Conservation (phyloP, 2,329 filamentous ascomycete species). For the Fonsecaea multimorphosa region DNA sequence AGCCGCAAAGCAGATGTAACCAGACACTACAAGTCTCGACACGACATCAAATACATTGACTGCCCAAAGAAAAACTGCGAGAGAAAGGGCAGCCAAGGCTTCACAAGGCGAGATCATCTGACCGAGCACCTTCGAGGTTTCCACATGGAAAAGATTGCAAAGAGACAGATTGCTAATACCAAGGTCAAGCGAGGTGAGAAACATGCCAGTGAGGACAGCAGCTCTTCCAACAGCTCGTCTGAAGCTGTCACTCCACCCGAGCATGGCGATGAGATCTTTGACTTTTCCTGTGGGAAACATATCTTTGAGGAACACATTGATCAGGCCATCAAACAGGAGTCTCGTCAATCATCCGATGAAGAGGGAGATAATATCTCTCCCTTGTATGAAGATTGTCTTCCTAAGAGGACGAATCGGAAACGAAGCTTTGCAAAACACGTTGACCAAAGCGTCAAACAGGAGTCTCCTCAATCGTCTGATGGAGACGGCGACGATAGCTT, state of each 20-base stretch:
- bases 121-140: conserved; percentile 63
- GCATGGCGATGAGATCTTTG: background rate
- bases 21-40: conserved; percentile 56
- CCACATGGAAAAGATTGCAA: conserved; percentile 56
- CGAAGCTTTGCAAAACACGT: background rate
- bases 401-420: too few relatives aligned
- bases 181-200: conserved; percentile 9
- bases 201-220: conserved; percentile 1
- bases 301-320: background rate
- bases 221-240: background rate
- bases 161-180: conserved; percentile 19
- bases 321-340: conserved; percentile 12
- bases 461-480: background rate
- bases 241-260: conserved; percentile 4
- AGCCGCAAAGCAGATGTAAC: conserved; percentile 57
- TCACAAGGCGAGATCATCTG: conserved; percentile 63
- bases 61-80: conserved; percentile 53
- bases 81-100: conserved; percentile 57
- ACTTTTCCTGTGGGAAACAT: background rate
- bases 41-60: conserved; percentile 49
- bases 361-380: conserved; percentile 2
- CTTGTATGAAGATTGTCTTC: background rate
- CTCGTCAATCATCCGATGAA: background rate
- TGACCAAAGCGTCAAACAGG: conserved; percentile 15
- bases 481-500: conserved; percentile 7